These are phyloP conservation scores for Adansonia rubrostipa DNA, from an alignment of 441 rosid genomes.

Conservation along the genomic window DNA sequence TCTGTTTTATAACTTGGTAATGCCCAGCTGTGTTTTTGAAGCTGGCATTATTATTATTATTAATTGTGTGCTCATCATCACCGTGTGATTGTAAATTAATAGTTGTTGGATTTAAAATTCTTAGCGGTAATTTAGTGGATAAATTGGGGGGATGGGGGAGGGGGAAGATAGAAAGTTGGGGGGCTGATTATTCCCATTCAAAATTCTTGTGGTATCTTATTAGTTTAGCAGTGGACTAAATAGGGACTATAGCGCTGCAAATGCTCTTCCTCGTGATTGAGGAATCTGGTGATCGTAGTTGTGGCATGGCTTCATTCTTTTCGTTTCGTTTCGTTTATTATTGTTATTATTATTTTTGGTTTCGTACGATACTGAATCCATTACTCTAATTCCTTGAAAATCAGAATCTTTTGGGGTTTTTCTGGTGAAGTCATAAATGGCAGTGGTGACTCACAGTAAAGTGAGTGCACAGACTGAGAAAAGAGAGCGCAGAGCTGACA, in stretches of 20 bases:
- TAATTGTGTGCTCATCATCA: not conserved
- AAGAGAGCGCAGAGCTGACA: not conserved
- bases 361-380: not conserved
- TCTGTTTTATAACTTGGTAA: conserved; percentile 12
- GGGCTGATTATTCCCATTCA: not conserved
- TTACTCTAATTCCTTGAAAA: not conserved
- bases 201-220: too few relatives aligned
- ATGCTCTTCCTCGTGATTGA: conserved; percentile 56
- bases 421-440: not conserved
- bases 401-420: not conserved
- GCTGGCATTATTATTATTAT: conserved; percentile 30
- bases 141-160: not conserved
- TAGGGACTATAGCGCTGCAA: conserved; percentile 41
- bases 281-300: conserved; percentile 10
- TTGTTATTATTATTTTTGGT: too few relatives aligned
- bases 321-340: not conserved
- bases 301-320: conserved; percentile 40
- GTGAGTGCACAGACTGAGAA: not conserved
- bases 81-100: conserved; percentile 30
- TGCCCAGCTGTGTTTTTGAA: conserved; percentile 51
- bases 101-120: conserved; percentile 16
- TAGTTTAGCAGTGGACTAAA: too few relatives aligned
- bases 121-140: not conserved
- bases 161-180: not conserved
- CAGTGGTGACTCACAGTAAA: not conserved